Percentiles rank a stretch among this genome's conserved stretches.
These are phyloP conservation scores for Penicillium sp. DNA, from an alignment of 2,329 filamentous ascomycete genomes.

Conservation along the genomic window DNA sequence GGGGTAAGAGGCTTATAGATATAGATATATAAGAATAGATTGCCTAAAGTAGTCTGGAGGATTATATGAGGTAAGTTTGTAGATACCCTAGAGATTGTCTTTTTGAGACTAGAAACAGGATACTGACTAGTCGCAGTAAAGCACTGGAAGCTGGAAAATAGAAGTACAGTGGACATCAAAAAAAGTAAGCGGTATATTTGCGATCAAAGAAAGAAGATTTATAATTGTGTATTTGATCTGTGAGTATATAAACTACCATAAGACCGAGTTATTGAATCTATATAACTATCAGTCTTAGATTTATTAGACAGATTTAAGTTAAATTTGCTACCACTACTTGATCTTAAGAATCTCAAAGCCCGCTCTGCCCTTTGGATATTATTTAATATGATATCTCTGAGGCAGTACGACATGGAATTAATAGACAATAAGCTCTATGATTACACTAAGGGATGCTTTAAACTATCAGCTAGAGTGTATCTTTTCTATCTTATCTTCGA, in stretches of 20 bases:
- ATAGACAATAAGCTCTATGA: constrained; percentile 5
- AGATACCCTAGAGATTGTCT: not conserved
- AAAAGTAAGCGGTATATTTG: not conserved
- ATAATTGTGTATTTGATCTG: not conserved
- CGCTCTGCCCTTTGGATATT: not conserved
- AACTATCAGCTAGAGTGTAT: constrained; percentile 8
- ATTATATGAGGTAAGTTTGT: not conserved
- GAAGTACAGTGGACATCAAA: not conserved
- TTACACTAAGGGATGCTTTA: constrained; percentile 5
- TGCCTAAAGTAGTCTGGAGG: not conserved
- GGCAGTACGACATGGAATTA: not conserved
- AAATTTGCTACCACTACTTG: not conserved
- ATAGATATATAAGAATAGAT: too few relatives aligned
- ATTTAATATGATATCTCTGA: not conserved
- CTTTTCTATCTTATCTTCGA: constrained; percentile 11
- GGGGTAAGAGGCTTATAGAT: too few relatives aligned
- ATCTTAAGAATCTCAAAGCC: not conserved
- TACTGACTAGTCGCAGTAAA: not conserved
- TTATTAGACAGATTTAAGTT: not conserved
- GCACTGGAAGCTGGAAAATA: not conserved
- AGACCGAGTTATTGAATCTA: not conserved
- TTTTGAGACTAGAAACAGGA: not conserved
- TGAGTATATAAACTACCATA: not conserved
- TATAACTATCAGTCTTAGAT: not conserved
- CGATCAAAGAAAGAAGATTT: not conserved